Evolutionary conservation across 1,139 yeast species (phyloP).

Genomic region (Pichia sp.): DNA sequence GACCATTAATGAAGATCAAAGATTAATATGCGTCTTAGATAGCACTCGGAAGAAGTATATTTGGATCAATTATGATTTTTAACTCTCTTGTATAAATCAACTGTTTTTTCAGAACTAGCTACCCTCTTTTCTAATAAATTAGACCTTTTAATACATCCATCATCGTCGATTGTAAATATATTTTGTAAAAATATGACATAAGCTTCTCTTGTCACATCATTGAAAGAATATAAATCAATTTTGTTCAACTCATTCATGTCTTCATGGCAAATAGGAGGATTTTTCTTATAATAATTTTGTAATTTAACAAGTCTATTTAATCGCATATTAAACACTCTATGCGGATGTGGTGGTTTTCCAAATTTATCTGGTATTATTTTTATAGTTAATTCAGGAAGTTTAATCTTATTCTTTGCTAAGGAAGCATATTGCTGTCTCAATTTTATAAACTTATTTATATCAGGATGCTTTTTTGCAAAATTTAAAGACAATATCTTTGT

Average conservation of each 20-base stretch:
- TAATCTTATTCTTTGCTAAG: constrained; percentile 12
- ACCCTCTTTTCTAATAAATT: constrained; percentile 4
- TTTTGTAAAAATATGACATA: constrained; percentile 6
- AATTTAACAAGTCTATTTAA: constrained; percentile 14
- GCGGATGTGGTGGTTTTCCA: constrained; percentile 19
- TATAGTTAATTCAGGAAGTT: constrained; percentile 13
- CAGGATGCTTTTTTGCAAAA: background rate
- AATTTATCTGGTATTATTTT: constrained; percentile 16
- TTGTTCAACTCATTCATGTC: constrained; percentile 19
- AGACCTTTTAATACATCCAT: constrained; percentile 9
- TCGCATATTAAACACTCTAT: constrained; percentile 16
- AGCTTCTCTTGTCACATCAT: constrained; percentile 7
- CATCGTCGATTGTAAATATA: constrained; percentile 9
- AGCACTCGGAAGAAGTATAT: constrained; percentile 35
- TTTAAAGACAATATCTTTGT: background rate
- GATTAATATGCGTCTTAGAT: constrained; percentile 36
- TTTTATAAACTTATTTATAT: background rate
- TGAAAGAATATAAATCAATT: constrained; percentile 5
- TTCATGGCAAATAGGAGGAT: constrained; percentile 15
- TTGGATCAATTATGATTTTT: constrained; percentile 5
- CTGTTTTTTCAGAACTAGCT: constrained; percentile 5
- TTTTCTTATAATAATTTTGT: constrained; percentile 9
- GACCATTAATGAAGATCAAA: constrained; percentile 1
- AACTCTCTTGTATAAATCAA: constrained; percentile 9
- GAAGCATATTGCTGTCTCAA: constrained; percentile 14